These are phyloP conservation scores for Erysimum pusillum DNA, from an alignment of 441 rosid genomes.

Conservation along the genomic window DNA sequence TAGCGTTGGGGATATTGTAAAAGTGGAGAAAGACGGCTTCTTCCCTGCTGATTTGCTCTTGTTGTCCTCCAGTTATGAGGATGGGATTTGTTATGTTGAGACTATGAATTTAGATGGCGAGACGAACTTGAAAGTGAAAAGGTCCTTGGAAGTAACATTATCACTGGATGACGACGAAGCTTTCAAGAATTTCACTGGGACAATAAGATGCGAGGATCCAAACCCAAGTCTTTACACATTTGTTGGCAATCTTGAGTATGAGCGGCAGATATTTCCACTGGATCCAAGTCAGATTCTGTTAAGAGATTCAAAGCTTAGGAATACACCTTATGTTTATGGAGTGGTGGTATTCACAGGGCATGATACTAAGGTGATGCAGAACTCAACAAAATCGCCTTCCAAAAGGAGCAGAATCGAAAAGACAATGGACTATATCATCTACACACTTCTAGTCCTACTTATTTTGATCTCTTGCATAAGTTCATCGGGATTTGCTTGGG, in stretches of 20 bases:
- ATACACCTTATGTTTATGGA: slow-evolving; percentile 84
- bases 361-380: slow-evolving; percentile 97
- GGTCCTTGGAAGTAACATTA: slow-evolving; percentile 79
- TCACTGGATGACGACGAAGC: slow-evolving; percentile 69
- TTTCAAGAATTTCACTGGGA: slow-evolving; percentile 73
- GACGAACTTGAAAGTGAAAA: slow-evolving; percentile 92
- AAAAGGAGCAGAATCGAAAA: slow-evolving; percentile 88
- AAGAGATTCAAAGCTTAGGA: slow-evolving; percentile 97
- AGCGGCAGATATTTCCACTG: slow-evolving; percentile 69
- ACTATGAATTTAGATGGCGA: slow-evolving; percentile 99
- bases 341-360: slow-evolving; percentile 90
- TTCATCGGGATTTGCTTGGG: slow-evolving; percentile 86
- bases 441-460: slow-evolving; percentile 77
- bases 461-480: slow-evolving; percentile 77
- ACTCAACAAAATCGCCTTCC: slow-evolving; percentile 91
- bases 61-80: slow-evolving; percentile 87
- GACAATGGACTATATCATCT: slow-evolving; percentile 92
- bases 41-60: slow-evolving; percentile 95
- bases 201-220: slow-evolving; percentile 88
- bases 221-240: slow-evolving; percentile 93
- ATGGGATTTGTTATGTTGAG: slow-evolving; percentile 96
- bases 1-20: slow-evolving; percentile 84
- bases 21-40: slow-evolving; percentile 89
- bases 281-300: slow-evolving; percentile 94
- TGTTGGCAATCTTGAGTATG: slow-evolving; percentile 81